A percentile compares a stretch with the other conserved stretches of the same genome.
These are phyloP conservation scores for Prosopis cineraria DNA, from an alignment of 306 rosid genomes.

Conservation along the genomic window DNA sequence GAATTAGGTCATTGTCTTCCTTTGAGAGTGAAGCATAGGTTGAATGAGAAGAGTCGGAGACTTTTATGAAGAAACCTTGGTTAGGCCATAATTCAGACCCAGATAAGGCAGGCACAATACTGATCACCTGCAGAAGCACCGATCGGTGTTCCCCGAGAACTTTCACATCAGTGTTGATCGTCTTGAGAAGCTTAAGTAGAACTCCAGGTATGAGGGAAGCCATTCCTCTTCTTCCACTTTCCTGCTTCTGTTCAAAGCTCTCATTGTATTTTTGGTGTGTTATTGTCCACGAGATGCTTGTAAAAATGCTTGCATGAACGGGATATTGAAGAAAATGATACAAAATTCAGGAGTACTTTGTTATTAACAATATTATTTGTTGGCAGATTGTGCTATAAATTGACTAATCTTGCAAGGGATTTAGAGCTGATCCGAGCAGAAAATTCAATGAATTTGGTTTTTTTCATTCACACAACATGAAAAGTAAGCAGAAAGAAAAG, in stretches of 20 bases:
- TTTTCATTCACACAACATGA: slow-evolving; percentile 2
- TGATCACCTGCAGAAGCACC: slow-evolving; percentile 81
- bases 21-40: slow-evolving; percentile 79
- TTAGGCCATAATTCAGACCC: slow-evolving; percentile 96
- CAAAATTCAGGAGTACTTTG: neutral
- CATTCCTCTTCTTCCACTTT: slow-evolving; percentile 46
- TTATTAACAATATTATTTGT: neutral
- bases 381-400: neutral
- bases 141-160: slow-evolving; percentile 86
- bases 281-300: slow-evolving; percentile 8
- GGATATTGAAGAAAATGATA: neutral
- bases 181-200: slow-evolving; percentile 81
- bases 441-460: neutral
- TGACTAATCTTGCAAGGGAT: neutral
- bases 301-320: neutral
- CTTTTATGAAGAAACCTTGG: slow-evolving; percentile 80
- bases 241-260: slow-evolving; percentile 18
- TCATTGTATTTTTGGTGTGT: slow-evolving; percentile 8
- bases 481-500: slow-evolving; percentile 18
- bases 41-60: slow-evolving; percentile 90
- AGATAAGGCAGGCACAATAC: slow-evolving; percentile 79
- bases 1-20: slow-evolving; percentile 79
- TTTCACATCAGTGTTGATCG: slow-evolving; percentile 66
- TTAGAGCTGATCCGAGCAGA: neutral
- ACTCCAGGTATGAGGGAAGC: slow-evolving; percentile 90